Base-by-base conservation (phyloP, 139 green algal species). In the Eudorina sp. region DNA sequence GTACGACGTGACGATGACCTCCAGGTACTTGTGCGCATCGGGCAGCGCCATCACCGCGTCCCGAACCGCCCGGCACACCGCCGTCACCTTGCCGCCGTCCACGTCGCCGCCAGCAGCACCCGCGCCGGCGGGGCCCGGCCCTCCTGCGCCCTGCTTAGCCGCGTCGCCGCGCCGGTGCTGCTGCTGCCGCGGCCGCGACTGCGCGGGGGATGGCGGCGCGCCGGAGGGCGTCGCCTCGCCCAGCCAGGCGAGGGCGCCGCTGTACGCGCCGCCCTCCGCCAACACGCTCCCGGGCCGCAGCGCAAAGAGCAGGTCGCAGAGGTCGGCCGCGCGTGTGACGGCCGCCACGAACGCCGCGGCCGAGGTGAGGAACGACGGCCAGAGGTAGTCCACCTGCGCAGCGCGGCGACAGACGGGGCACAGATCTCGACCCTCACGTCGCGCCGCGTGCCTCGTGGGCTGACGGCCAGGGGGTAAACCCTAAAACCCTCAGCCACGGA, bases 301-400 rank as follows among this genome's bases (percentile, higher is more conserved):
- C 23, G 94, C 93, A 13, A 94, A 92, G 55, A 99, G 89, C 72
- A 99, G 90, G 90, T 98, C 96, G 51, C 94, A 95, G 2, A 98
- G 64, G 69, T 96, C 95, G 19, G 93, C 84, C 46, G 96, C 89
- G 5, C 85, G 68, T 0, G 70, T 34, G 43, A 96, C 91, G 38
- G 89, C 87, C 4, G 34, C 0, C 43, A 94, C 88, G 41, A 95
- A 94, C 14, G 69, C 69, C 31, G n/a, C 73, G 3, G 80, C 72
- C 31, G 72, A 31, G 13, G 83, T 7, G 36, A 98, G 69, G 73
- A 99, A 96, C 4, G 75, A 27, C 0, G 94, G 96, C 97, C 97
- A 99, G 7, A 53, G 41, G 81, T 95, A 97, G 91, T 99, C 98
- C 25, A 89, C 69, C 81, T 74, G 64, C 8, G n/a, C 16, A 48